Base-by-base conservation (phyloP, 2,329 filamentous ascomycete genomes). In the Scopulariopsis brevicaulis region DNA sequence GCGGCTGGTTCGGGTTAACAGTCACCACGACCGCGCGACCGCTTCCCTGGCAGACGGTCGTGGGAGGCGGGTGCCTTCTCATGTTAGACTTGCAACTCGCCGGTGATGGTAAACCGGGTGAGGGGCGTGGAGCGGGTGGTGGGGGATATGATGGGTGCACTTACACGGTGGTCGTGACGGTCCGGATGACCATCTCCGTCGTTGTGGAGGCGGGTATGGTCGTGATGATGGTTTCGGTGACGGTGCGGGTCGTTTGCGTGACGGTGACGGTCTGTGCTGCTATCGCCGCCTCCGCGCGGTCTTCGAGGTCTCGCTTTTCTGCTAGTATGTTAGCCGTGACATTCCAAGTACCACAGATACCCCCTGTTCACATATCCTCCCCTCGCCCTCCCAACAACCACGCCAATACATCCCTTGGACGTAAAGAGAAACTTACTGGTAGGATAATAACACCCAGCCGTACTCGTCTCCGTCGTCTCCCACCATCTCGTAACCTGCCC, bases 241-340 rank as follows among this genome's bases (percentile, higher is more conserved):
- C 66, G 2, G 67, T 69, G 46, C 59, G 65, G 7, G 67, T 72
- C 1, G 70, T 73, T 58, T 73, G 67, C 4, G 70, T 73, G 55
- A 68, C 63, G 0, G 71, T 73, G 22, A 71, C 66, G 0, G 70
- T 73, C 11, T 67, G 67, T 10, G 68, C 66, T 40, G 67, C 65
- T 53, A 70, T 62, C 11, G 65, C 64, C 7, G 62, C 65, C 34
- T 59, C 58, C 4, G 59, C 18, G 51, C 60, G 58, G 59, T 60
- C 22, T 54, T 59, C 43, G 57, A 63, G 60, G 57, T 56, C 22
- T 55, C 59, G 56, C 43, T 60, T 57, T 46, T 57, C 58, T 59
- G 54, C 18, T 20, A 10, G 20, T 40, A 35, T 54, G 25, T 7
- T 5, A 54, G 7, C 10, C 1, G 32, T n/a, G 3, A 25, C 54